Percentiles rank a stretch among this genome's conserved stretches.
phyloP scores from a whole-genome alignment of 345 rosid species.

The Fremontodendron californicum region DNA sequence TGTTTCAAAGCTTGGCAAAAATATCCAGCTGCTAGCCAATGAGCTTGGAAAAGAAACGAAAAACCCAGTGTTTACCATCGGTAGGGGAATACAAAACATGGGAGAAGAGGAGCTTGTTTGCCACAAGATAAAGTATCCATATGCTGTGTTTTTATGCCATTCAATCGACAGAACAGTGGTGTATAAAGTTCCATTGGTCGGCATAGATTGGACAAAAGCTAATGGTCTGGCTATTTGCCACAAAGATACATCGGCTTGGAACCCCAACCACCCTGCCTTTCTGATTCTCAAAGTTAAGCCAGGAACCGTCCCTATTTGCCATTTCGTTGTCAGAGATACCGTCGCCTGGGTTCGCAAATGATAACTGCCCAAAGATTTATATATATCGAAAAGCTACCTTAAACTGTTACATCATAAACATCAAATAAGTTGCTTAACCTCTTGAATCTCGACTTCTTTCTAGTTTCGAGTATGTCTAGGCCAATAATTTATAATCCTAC shows the following conservation, averaged over 20 bases:
- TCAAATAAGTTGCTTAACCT: too few relatives aligned
- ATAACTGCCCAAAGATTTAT: background rate
- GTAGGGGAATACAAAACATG: constrained; percentile 35
- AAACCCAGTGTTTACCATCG: constrained; percentile 44
- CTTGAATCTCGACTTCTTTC: too few relatives aligned
- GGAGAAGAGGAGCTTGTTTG: constrained; percentile 51
- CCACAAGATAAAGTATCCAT: constrained; percentile 64
- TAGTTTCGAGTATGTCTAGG: too few relatives aligned
- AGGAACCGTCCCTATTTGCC: constrained; percentile 64
- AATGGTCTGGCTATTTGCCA: constrained; percentile 77
- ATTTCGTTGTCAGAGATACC: constrained; percentile 61
- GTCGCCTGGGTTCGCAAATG: constrained; percentile 49
- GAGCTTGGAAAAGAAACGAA: constrained; percentile 39
- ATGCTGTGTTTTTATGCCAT: constrained; percentile 78
- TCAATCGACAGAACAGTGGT: constrained; percentile 42
- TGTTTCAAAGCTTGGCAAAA: constrained; percentile 56
- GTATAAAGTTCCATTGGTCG: constrained; percentile 54
- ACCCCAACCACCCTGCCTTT: constrained; percentile 68
- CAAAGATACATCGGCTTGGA: constrained; percentile 70
- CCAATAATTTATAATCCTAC: too few relatives aligned
- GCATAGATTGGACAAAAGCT: constrained; percentile 50
- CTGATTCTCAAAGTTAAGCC: constrained; percentile 62
- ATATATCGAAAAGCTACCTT: background rate
- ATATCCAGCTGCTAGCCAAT: constrained; percentile 44
- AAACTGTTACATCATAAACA: too few relatives aligned